Conservation (phyloP, 2,329 filamentous ascomycete species). For the Arthrocladium fulminans region DNA sequence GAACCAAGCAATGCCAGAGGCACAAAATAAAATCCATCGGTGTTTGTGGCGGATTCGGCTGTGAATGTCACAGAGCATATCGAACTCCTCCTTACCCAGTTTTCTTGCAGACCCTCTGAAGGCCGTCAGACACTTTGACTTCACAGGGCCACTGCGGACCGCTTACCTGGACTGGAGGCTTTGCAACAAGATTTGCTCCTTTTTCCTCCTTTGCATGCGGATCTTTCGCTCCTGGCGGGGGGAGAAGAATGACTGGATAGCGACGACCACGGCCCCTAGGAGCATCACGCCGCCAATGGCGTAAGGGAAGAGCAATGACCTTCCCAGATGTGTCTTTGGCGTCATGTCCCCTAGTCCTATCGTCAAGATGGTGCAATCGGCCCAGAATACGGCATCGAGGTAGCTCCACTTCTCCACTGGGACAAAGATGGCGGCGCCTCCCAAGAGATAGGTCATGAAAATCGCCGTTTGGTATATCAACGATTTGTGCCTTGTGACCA, state of each 20-base stretch:
- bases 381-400: slow-evolving; percentile 30
- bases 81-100: slow-evolving; percentile 29
- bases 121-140: no score
- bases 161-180: no score
- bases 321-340: slow-evolving; percentile 28
- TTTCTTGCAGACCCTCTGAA: no score
- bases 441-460: slow-evolving; percentile 31
- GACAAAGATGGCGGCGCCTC: slow-evolving; percentile 29
- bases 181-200: no score
- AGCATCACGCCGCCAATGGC: slow-evolving; percentile 30
- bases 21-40: no score
- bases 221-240: slow-evolving; percentile 27
- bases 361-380: slow-evolving; percentile 30
- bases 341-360: slow-evolving; percentile 29
- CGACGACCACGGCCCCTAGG: slow-evolving; percentile 29
- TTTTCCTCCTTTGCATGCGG: no score
- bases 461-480: slow-evolving; percentile 34
- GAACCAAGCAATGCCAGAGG: slow-evolving; percentile 34
- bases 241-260: slow-evolving; percentile 28
- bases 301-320: slow-evolving; percentile 29
- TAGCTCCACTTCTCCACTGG: slow-evolving; percentile 29
- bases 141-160: no score
- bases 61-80: slow-evolving; percentile 38
- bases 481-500: slow-evolving; percentile 47
- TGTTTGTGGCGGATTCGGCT: no score